Base-by-base conservation (phyloP, 768 basidiomycete species). In the Leccinum rimulosum region DNA sequence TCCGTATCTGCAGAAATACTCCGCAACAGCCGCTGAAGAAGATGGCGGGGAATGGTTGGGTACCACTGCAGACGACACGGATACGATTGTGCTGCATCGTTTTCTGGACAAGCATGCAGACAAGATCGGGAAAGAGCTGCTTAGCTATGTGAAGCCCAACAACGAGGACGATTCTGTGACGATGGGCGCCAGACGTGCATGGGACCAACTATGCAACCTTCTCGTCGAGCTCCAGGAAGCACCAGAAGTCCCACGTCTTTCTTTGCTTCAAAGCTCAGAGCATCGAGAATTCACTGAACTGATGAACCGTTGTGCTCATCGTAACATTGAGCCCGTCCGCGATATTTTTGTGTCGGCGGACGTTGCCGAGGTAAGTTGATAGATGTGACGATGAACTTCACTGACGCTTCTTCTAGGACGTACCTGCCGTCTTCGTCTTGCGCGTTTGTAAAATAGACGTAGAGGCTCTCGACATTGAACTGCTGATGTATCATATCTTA, bases 41-140 rank as follows among this genome's bases (percentile, higher is more conserved):
- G 85, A 84, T 52, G 77, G 79, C 11, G 85, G 90, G 58, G 84
- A 89, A 65, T 91, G 89, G 89, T 71, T 85, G 38, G 78, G 90
- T 19, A 85, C 84, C n/a, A 84, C 86, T 3, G 84, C 88, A 43
- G 92, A 93, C 63, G 89, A 93, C 62, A 91, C 91, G 0, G 91
- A 94, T 66, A 82, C 86, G 43, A 85, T 93, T 38, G 87, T 93
- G 12, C 76, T 93, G 11, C 91, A 93, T 68, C 85, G 92, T 10
- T 93, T 91, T 76, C 86, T 93, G 66, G 84, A 89, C 65, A 89
- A 86, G 60, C 88, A 93, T 64, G 87, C 89, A 3, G 91, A 93
- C 71, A 91, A 91, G 68, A 88, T 94, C 55, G 92, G 93, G 31
- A 91, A 92, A 69, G 91, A 93, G 64, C 77, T 94, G 5, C 81